Evolutionary conservation across 371 early-diverging fungal genomes (phyloP).

Genomic region (Mortierella sp.): DNA sequence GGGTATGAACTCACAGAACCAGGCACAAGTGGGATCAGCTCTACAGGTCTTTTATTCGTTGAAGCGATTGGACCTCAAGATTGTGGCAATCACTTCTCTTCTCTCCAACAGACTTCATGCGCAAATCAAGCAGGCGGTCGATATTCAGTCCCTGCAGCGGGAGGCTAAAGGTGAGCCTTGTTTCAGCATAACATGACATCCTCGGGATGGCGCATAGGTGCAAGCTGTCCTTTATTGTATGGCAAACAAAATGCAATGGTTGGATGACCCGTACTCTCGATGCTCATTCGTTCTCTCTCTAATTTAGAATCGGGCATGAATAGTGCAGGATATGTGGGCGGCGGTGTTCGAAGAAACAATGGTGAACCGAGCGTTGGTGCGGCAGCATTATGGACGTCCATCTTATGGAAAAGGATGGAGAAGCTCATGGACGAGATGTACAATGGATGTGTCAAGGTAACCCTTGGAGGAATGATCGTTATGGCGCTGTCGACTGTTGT

Average conservation of each 20-base stretch:
- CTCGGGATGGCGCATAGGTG: too few relatives aligned
- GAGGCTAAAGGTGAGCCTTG: constrained; percentile 68
- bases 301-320: constrained; percentile 38
- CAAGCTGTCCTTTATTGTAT: neutral
- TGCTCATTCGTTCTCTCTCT: neutral
- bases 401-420: constrained; percentile 82
- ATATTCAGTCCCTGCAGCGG: constrained; percentile 73
- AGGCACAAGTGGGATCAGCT: constrained; percentile 80
- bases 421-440: constrained; percentile 80
- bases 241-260: neutral
- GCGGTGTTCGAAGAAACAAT: constrained; percentile 66
- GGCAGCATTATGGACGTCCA: constrained; percentile 63
- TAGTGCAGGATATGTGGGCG: constrained; percentile 44
- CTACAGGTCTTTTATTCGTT: constrained; percentile 85
- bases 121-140: constrained; percentile 72
- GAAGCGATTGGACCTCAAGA: constrained; percentile 66
- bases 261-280: neutral
- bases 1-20: constrained; percentile 73
- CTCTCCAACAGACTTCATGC: constrained; percentile 65
- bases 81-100: constrained; percentile 58
- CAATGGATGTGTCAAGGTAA: constrained; percentile 75
- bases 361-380: constrained; percentile 68
- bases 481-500: neutral
- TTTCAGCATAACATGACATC: too few relatives aligned
- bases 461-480: neutral